Evolutionary conservation across 352 stramenopile species (phyloP), one percentile per base, ranked within the genome.

Genomic region (Globisporangium megalacanthum): DNA sequence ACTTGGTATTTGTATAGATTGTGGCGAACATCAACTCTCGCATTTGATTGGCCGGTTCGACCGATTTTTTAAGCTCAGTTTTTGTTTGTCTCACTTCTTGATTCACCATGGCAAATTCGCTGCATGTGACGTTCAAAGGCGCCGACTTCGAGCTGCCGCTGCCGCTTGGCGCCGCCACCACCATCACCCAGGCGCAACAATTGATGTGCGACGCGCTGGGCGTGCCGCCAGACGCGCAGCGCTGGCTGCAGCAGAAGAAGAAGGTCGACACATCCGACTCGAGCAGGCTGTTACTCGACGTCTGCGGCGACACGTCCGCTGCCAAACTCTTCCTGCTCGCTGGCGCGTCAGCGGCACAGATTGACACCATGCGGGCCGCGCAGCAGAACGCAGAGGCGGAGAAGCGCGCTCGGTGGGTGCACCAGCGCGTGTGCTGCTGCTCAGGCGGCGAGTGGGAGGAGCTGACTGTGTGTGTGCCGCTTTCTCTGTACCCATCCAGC

Each of bases 241-340:
- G 80, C 39, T 63, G 85, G 33, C 86, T 90, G 61, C 68, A 84
- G 58, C 68, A 74, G 47, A 78, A 74, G 47, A 73, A 69, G 11
- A 72, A 76, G 35, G 46, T 90, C 14, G 66, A 86, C 49, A 68
- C 61, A 48, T 68, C 59, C 29, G 55, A 71, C 53, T 9, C 35
- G 22, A 49, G 19, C 4, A 56, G 25, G 25, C 45, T 56, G 6
- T 49, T 77, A 10, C 47, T 33, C 1, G 60, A 72, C 17, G 63
- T 69, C 11, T 83, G 73, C 35, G 61, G 73, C 6, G 65, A 56
- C 25, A 66, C 53, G 5, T 48, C 52, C 0, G 53, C 58, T 3
- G 49, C 62, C 8, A 59, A 69, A 20, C 54, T 86, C 31, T 55
- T 72, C 6, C 49, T 91, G 39, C 66, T 91, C 19, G 69, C 63